Base-by-base conservation (phyloP, 2,329 filamentous ascomycete species). In the Cladophialophora chaetospira region DNA sequence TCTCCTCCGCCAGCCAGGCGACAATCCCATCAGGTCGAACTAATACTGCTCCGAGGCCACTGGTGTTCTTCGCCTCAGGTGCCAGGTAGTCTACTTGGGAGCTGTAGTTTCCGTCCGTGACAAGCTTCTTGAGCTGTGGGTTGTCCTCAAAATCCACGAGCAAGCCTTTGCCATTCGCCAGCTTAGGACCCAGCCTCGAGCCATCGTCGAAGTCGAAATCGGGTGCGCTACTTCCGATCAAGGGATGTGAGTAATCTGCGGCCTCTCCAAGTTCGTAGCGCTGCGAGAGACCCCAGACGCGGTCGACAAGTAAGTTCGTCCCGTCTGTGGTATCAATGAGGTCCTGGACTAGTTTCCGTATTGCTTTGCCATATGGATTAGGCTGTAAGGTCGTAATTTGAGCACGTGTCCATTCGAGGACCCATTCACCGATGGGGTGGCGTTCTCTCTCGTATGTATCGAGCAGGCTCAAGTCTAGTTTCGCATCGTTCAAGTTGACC, bases 261-360 rank as follows among this genome's bases (percentile, higher is more conserved):
- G 26, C 43, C 5, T 64, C 36, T 45, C 60, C 29, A 70, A 62
- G 6, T n/a, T 63, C 61, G 46, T 74, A 73, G 3, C 68, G 63
- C 56, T 68, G 68, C 38, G 67, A 69, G 25, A 74, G 42, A 0
- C 73, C 73, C 71, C 68, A 73, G 23, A 72, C 57, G 3, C 68
- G 67, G 9, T 70, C 71, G 19, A 57, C 45, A 21, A 57, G 42
- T 6, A 47, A 31, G 11, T 47, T 57, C n/a, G 54, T 42, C 19
- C 60, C 57, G 31, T 56, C 53, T n/a, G 53, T 36, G 2, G 57
- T 59, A 40, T 52, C 35, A 15, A 59, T 44, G 8, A 59, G 45
- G 36, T 59, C 57, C 9, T 45, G 52, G n/a, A 59, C 15, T 44
- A 61, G 33, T 57, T 51, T 35, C 58, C 58, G 42, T 15, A 57